Percentiles rank a stretch among this genome's conserved stretches.
Conservation (phyloP, 306 rosid species). For the Trifolium fragiferum region DNA sequence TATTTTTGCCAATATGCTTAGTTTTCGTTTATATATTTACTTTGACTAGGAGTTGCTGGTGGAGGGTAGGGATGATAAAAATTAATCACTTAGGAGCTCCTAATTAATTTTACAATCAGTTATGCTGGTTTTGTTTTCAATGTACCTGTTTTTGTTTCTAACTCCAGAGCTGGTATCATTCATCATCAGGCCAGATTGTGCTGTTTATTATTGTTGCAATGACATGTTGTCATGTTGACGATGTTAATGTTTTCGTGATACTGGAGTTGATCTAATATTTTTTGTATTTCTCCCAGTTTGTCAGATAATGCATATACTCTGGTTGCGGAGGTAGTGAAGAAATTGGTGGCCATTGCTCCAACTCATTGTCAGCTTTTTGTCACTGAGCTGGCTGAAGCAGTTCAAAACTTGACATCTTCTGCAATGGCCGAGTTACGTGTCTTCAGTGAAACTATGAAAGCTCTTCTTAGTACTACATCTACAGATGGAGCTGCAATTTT, state of each 20-base stretch:
- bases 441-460: conserved; percentile 79
- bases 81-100: conserved; percentile 8
- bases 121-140: background rate
- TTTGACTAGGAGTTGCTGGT: conserved; percentile 26
- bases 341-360: conserved; percentile 94
- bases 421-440: conserved; percentile 82
- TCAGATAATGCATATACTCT: conserved; percentile 91
- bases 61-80: conserved; percentile 12
- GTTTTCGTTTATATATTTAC: conserved; percentile 19
- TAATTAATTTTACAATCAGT: conserved; percentile 26
- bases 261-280: conserved; percentile 45
- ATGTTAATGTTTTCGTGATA: conserved; percentile 17
- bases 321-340: conserved; percentile 93
- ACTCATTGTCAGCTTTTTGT: conserved; percentile 84
- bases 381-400: conserved; percentile 81
- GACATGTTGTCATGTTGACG: background rate
- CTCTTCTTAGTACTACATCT: conserved; percentile 80
- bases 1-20: conserved; percentile 7
- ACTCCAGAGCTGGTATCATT: conserved; percentile 5
- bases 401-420: conserved; percentile 77
- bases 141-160: conserved; percentile 20
- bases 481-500: conserved; percentile 95
- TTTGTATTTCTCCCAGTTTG: conserved; percentile 56
- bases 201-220: conserved; percentile 1
- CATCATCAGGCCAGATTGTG: conserved; percentile 24